phyloP scores from a whole-genome alignment of 2,329 filamentous ascomycete genomes.

The Dothideomycetes sp. region DNA sequence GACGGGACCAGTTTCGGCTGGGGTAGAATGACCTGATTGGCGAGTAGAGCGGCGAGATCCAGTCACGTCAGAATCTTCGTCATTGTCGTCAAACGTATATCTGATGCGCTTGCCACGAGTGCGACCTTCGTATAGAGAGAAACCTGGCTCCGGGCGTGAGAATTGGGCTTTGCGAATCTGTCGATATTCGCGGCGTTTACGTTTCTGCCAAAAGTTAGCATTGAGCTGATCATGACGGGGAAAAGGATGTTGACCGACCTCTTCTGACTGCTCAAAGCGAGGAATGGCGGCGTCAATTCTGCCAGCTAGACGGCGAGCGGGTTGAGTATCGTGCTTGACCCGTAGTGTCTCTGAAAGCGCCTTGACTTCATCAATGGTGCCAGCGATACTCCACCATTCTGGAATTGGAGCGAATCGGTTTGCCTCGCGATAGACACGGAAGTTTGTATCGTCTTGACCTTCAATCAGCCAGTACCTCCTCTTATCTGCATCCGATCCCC shows the following conservation, averaged over 20 bases:
- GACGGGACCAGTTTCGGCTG: conserved; percentile 58
- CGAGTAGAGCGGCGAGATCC: conserved; percentile 57
- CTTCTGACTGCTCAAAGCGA: conserved; percentile 86
- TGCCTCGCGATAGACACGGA: conserved; percentile 88
- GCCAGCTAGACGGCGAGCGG: conserved; percentile 67
- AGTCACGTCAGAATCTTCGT: conserved; percentile 60
- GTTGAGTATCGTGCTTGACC: conserved; percentile 67
- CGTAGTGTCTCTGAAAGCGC: conserved; percentile 66
- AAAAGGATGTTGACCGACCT: conserved; percentile 44
- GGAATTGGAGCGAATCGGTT: conserved; percentile 67
- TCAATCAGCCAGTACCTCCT: conserved; percentile 90
- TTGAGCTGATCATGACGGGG: not conserved
- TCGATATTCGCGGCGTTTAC: conserved; percentile 84
- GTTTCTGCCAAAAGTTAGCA: conserved; percentile 53
- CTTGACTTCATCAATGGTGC: conserved; percentile 77
- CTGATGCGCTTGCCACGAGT: conserved; percentile 93
- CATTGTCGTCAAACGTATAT: conserved; percentile 91
- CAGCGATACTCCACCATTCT: conserved; percentile 90
- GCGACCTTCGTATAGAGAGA: conserved; percentile 90
- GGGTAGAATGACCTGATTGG: conserved; percentile 61
- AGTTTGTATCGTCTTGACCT: conserved; percentile 86
- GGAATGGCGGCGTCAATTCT: conserved; percentile 73
- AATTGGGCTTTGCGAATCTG: conserved; percentile 79
- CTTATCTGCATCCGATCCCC: conserved; percentile 84
- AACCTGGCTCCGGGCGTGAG: conserved; percentile 75